Base-by-base conservation (phyloP, 257 asterid species). In the Rubia yunnanensis region DNA sequence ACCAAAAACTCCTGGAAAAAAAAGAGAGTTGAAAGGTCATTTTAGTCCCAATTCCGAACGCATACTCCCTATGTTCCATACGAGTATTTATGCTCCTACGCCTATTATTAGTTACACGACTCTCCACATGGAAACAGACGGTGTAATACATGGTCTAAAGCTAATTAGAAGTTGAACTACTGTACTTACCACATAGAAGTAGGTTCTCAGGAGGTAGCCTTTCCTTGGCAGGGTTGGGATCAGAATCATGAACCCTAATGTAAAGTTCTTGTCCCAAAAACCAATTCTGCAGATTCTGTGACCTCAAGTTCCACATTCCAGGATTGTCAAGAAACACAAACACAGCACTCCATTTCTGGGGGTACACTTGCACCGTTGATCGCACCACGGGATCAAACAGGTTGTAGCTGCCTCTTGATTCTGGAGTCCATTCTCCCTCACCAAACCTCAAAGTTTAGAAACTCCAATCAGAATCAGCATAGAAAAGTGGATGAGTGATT, bases 221-320 rank as follows among this genome's bases (percentile, higher is more conserved):
- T 65, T 88, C 96, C 82, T 85, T 85, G 35, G 74, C 77, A 24
- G 86, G 87, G 70, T 84, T 82, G 1, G 85, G 80, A 72, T 85
- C 85, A 49, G 79, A 63, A 69, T 88, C 87, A 76, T 72, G 71
- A 64, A 88, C 91, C 68, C 94, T 82, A 53, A 88, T 79, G 65
- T 88, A 88, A 61, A 85, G 85, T 63, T 84, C 89, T 73, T 84
- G 87, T n/a, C 94, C 94, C 24, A 82, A 70, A 54, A 74, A 84
- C 94, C 89, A 85, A 50, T 68, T 73, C 63, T 67, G 34, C n/a
- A 84, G 55, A 60, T 74, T 74, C 68, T 88, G 88, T 60, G 96
- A 84, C 75, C 94, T 85, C 66, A 88, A 67, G 72, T 88, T 88
- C 96, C 96, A 88, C 91, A 85, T 88, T 30, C 94, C 96, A 4